These are phyloP conservation scores for Amniculicola lignicola DNA, from an alignment of 495 filamentous ascomycete genomes.

Conservation along the genomic window DNA sequence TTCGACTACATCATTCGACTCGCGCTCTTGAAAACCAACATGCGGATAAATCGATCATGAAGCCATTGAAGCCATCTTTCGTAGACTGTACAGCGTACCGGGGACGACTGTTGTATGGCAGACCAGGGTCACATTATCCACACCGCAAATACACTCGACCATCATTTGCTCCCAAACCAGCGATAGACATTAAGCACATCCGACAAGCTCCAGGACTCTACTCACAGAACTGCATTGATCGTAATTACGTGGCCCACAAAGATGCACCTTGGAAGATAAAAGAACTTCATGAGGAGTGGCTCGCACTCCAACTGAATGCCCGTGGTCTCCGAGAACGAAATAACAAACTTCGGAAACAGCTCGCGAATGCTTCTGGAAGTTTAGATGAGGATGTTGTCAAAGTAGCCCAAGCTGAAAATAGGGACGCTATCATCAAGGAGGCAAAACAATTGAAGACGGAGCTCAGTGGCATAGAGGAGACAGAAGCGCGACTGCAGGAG, in stretches of 20 bases:
- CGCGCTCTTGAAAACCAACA: too few species aligned
- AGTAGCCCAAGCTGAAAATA: slow-evolving; percentile 12
- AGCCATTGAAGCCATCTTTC: not conserved
- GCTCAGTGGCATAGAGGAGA: slow-evolving; percentile 56
- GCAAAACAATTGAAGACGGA: slow-evolving; percentile 66
- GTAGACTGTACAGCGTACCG: slow-evolving; percentile 10
- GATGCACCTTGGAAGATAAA: slow-evolving; percentile 67
- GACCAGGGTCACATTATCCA: not conserved
- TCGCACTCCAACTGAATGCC: slow-evolving; percentile 52
- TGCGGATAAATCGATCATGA: too few species aligned
- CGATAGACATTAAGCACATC: slow-evolving; percentile 82
- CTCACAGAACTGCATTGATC: slow-evolving; percentile 73
- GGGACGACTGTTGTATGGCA: not conserved
- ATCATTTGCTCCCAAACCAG: slow-evolving; percentile 74
- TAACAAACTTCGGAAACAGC: slow-evolving; percentile 47
- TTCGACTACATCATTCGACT: too few species aligned
- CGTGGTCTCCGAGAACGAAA: slow-evolving; percentile 55
- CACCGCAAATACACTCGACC: slow-evolving; percentile 48
- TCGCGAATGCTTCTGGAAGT: slow-evolving; percentile 34
- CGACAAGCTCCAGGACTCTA: slow-evolving; percentile 75
- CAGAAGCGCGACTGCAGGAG: slow-evolving; percentile 56
- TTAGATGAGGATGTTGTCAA: slow-evolving; percentile 23
- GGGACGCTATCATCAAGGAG: slow-evolving; percentile 57
- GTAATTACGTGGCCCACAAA: slow-evolving; percentile 73
- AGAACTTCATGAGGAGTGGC: slow-evolving; percentile 64